A percentile compares a stretch with the other conserved stretches of the same genome.
Conservation (phyloP, 352 stramenopile species). For the Phytophthora meadii region DNA sequence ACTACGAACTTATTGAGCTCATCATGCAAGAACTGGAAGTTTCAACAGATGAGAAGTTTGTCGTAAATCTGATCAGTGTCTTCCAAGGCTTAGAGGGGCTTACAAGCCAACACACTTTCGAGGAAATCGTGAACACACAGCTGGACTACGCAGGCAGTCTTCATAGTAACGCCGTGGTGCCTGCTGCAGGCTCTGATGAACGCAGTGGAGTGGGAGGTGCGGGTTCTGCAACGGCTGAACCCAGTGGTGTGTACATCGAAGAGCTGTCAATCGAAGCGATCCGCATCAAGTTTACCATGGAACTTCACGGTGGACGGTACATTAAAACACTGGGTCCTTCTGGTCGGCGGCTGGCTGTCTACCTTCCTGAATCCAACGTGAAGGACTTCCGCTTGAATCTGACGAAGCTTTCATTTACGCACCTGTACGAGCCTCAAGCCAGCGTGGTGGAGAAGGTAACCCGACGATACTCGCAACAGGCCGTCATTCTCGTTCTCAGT, state of each 20-base stretch:
- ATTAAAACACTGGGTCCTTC: constrained; percentile 86
- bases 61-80: constrained; percentile 90
- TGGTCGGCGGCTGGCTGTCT: constrained; percentile 74
- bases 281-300: constrained; percentile 87
- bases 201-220: constrained; percentile 31
- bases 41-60: constrained; percentile 91
- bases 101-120: constrained; percentile 76
- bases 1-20: constrained; percentile 89
- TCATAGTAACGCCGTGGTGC: constrained; percentile 23
- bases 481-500: constrained; percentile 84
- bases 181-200: constrained; percentile 29
- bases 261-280: constrained; percentile 87
- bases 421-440: constrained; percentile 83
- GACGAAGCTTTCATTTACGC: constrained; percentile 81
- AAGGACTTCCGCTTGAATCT: constrained; percentile 90
- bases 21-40: constrained; percentile 90
- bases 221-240: constrained; percentile 32
- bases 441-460: constrained; percentile 82
- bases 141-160: constrained; percentile 60
- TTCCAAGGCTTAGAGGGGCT: constrained; percentile 87
- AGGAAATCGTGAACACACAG: constrained; percentile 82
- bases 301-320: constrained; percentile 84
- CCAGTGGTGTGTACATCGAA: constrained; percentile 86
- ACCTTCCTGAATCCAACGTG: constrained; percentile 90
- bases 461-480: constrained; percentile 85